A percentile compares a stretch with the other conserved stretches of the same genome.
These are phyloP conservation scores for Populus davidiana DNA, from an alignment of 345 rosid species.

Conservation along the genomic window DNA sequence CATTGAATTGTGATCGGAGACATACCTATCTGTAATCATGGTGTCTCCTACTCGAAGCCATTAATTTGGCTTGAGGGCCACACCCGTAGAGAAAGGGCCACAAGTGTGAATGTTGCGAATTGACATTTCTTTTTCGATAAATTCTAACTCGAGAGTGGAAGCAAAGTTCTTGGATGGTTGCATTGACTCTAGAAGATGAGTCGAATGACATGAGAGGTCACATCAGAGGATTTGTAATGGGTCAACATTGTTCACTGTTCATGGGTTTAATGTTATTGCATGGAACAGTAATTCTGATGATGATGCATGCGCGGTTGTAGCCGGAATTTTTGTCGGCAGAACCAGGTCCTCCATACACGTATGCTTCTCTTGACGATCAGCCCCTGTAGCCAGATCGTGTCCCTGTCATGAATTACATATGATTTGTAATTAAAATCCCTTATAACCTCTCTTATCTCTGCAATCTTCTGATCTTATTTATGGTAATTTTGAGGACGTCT, in stretches of 20 bases:
- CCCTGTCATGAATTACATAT: background rate
- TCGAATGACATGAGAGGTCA: slow-evolving; percentile 28
- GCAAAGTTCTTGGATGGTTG: slow-evolving; percentile 27
- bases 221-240: slow-evolving; percentile 6
- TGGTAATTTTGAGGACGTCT: too few species aligned
- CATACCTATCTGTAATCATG: slow-evolving; percentile 24
- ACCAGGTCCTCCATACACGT: slow-evolving; percentile 6
- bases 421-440: too few species aligned
- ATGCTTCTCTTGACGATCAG: slow-evolving; percentile 18
- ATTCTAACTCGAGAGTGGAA: slow-evolving; percentile 22
- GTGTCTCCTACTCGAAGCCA: slow-evolving; percentile 32
- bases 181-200: slow-evolving; percentile 47
- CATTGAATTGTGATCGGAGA: background rate
- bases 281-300: background rate
- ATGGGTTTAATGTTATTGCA: background rate
- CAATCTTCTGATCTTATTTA: too few species aligned
- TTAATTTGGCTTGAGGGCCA: slow-evolving; percentile 6
- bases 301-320: background rate
- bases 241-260: background rate
- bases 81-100: slow-evolving; percentile 7
- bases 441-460: too few species aligned
- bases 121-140: too few species aligned
- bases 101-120: background rate
- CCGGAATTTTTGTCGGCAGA: background rate
- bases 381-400: slow-evolving; percentile 27